Evolutionary conservation across 2,329 filamentous ascomycete species (phyloP), one percentile per base, ranked within the genome.

Genomic region (Geosmithia putterillii): DNA sequence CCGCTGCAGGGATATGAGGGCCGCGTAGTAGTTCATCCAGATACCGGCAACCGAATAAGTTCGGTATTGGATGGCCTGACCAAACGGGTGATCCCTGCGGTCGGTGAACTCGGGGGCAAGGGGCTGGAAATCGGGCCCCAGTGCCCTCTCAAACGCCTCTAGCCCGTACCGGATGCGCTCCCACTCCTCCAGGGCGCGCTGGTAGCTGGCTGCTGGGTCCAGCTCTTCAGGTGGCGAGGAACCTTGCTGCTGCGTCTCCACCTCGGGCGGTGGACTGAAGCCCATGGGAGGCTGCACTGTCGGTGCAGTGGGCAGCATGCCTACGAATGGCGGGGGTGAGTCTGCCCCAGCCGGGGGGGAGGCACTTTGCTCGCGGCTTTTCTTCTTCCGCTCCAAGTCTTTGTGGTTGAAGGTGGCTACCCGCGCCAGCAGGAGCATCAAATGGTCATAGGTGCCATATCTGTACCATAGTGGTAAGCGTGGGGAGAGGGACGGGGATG

Each of bases 11-110:
- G 89, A 73, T 45, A 96, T 90, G 40, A 87, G 72, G 1, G 82
- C 81, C 70, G 90, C 86, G 60, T 94, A 84, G 58, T 86, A 89
- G 50, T 89, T 83, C 56, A 85, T 79, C 86, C 88, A 95, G 19
- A 95, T 71, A 28, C 86, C 83, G 3, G 85, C 86, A 48, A 96
- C 83, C n/a, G 83, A 81, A 58, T 87, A 90, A 2, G 85, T 90
- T 23, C 86, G 77, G 57, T 94, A 95, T 49, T 87, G 79, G 7
- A 88, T 65, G 0, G 86, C 83, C 2, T 78, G 74, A 0, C 92
- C 90, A 55, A 95, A 98, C 0, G 90, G 87, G 1, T 87, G 61
- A 20, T 64, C 58, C 81, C 48, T 74, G 60, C 40, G 79, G 70
- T 42, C 78, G 62, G 45, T 70, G 43, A 79, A 76, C 47, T 92